These are phyloP conservation scores for Mycena amicta DNA, from an alignment of 768 basidiomycete genomes.

Conservation along the genomic window DNA sequence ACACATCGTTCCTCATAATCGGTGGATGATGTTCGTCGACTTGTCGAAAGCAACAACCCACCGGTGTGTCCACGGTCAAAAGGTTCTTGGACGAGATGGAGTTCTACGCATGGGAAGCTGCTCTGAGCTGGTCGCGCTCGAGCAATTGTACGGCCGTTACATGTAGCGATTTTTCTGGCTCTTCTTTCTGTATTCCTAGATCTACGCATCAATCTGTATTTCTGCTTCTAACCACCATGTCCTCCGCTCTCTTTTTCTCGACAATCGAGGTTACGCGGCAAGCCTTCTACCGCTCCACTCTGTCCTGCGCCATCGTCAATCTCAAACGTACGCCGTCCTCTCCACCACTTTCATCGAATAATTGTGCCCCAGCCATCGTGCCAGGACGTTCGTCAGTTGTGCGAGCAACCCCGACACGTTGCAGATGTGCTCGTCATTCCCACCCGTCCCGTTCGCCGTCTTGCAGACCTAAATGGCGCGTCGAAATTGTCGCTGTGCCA, in stretches of 20 bases:
- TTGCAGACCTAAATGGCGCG: slow-evolving; percentile 56
- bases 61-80: slow-evolving; percentile 13
- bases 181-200: background rate
- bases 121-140: slow-evolving; percentile 15
- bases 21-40: slow-evolving; percentile 27
- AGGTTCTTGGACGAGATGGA: slow-evolving; percentile 10
- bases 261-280: slow-evolving; percentile 80
- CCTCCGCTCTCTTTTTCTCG: slow-evolving; percentile 61
- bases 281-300: slow-evolving; percentile 67
- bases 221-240: slow-evolving; percentile 25
- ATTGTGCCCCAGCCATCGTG: slow-evolving; percentile 17
- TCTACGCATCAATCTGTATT: background rate
- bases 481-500: background rate
- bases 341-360: background rate
- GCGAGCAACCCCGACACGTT: background rate
- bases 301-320: slow-evolving; percentile 89
- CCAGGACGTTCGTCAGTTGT: slow-evolving; percentile 21
- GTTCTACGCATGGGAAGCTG: slow-evolving; percentile 3
- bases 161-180: background rate
- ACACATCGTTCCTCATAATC: slow-evolving; percentile 20
- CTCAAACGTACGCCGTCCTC: slow-evolving; percentile 79
- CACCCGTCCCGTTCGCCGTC: slow-evolving; percentile 54
- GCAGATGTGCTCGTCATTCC: slow-evolving; percentile 68
- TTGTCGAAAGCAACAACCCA: slow-evolving; percentile 27
- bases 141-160: slow-evolving; percentile 9